Evolutionary conservation across 805 yeast genomes (phyloP).

Genomic region (Saitoella complicata): DNA sequence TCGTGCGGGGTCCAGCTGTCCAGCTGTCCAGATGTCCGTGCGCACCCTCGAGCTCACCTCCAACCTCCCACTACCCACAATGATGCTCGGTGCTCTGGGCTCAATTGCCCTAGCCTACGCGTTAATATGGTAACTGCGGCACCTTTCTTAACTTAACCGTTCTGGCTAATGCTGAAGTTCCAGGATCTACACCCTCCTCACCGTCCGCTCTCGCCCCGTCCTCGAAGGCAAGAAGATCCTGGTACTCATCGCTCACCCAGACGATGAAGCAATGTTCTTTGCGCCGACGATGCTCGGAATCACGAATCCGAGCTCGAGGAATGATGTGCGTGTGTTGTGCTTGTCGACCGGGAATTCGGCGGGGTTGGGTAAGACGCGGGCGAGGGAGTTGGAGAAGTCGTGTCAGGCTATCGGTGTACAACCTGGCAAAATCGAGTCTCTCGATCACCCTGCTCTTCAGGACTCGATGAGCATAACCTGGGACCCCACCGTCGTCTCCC

Average conservation of each 20-base stretch:
- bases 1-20: too few relatives aligned
- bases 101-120: too few relatives aligned
- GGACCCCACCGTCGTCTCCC: constrained; percentile 33
- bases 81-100: too few relatives aligned
- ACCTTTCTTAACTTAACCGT: too few relatives aligned
- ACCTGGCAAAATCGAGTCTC: constrained; percentile 25
- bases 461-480: constrained; percentile 61
- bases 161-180: too few relatives aligned
- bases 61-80: too few relatives aligned
- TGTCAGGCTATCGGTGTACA: constrained; percentile 38
- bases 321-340: constrained; percentile 8
- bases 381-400: constrained; percentile 40
- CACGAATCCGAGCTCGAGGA: constrained; percentile 2
- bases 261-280: constrained; percentile 96
- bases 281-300: constrained; percentile 54
- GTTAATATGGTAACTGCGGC: too few relatives aligned
- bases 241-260: constrained; percentile 83
- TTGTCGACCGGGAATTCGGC: constrained; percentile 65
- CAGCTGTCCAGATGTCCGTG: too few relatives aligned
- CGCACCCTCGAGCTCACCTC: too few relatives aligned
- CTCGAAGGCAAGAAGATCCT: constrained; percentile 1
- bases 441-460: constrained; percentile 34
- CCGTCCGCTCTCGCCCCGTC: too few relatives aligned
- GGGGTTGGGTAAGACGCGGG: constrained; percentile 51
- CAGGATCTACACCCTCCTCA: too few relatives aligned